These are phyloP conservation scores for Fusarium pseudograminearum DNA, from an alignment of 2,329 filamentous ascomycete genomes.

Conservation along the genomic window DNA sequence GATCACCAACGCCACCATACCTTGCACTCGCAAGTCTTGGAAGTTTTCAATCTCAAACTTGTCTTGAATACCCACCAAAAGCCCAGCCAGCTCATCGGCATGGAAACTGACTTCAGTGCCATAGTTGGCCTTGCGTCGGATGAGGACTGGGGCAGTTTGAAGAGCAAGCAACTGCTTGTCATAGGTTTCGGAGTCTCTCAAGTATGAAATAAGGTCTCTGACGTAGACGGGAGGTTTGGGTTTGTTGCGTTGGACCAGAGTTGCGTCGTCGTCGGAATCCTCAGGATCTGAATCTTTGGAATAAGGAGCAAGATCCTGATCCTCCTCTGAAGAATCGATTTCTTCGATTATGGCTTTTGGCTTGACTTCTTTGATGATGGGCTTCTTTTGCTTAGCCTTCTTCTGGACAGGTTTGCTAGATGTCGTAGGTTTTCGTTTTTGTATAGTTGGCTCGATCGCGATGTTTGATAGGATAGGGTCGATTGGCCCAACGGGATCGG, in stretches of 20 bases:
- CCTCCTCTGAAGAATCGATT: slow-evolving; percentile 69
- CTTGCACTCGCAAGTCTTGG: slow-evolving; percentile 78
- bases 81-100: slow-evolving; percentile 80
- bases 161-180: slow-evolving; percentile 87
- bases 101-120: slow-evolving; percentile 90
- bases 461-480: slow-evolving; percentile 59
- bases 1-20: slow-evolving; percentile 83
- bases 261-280: slow-evolving; percentile 94
- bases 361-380: slow-evolving; percentile 47
- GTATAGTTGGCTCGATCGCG: background rate
- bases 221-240: slow-evolving; percentile 89
- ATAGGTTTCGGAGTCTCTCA: slow-evolving; percentile 85
- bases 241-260: slow-evolving; percentile 85
- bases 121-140: slow-evolving; percentile 88
- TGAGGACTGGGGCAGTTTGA: slow-evolving; percentile 79
- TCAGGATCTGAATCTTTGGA: slow-evolving; percentile 88
- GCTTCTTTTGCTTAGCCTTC: slow-evolving; percentile 49
- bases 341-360: slow-evolving; percentile 72
- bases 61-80: slow-evolving; percentile 85
- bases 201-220: slow-evolving; percentile 81
- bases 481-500: slow-evolving; percentile 72
- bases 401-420: slow-evolving; percentile 19
- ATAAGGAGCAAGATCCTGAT: slow-evolving; percentile 80
- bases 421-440: slow-evolving; percentile 5
- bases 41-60: slow-evolving; percentile 86